Evolutionary conservation across 2,329 filamentous ascomycete species (phyloP).

Genomic region (Monosporascus sp.): DNA sequence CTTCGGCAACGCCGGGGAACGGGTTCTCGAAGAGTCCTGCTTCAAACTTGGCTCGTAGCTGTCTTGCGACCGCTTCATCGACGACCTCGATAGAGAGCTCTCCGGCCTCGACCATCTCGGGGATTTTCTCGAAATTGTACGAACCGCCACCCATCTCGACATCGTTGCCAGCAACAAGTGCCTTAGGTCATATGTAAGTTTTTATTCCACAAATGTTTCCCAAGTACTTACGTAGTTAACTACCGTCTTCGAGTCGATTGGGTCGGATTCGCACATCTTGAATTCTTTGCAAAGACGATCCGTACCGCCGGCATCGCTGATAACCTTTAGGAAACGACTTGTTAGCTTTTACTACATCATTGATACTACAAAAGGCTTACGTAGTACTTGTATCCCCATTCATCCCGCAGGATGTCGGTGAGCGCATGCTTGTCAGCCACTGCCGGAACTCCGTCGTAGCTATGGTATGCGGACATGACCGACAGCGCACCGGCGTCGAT

Average conservation of each 20-base stretch:
- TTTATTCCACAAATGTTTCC: neutral
- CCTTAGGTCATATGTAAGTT: slow-evolving; percentile 22
- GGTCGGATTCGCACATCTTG: slow-evolving; percentile 54
- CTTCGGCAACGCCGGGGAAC: slow-evolving; percentile 52
- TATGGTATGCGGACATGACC: slow-evolving; percentile 72
- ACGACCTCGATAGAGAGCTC: slow-evolving; percentile 54
- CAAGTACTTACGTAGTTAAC: slow-evolving; percentile 44
- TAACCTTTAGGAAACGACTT: slow-evolving; percentile 30
- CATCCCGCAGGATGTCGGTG: slow-evolving; percentile 62
- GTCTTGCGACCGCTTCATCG: slow-evolving; percentile 60
- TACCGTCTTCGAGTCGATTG: slow-evolving; percentile 61
- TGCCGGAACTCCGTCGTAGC: slow-evolving; percentile 66
- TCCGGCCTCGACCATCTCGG: slow-evolving; percentile 56
- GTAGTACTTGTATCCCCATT: slow-evolving; percentile 71
- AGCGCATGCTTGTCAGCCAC: slow-evolving; percentile 61
- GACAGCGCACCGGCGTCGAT: slow-evolving; percentile 62
- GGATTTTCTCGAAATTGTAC: slow-evolving; percentile 64
- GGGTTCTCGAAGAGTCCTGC: slow-evolving; percentile 68
- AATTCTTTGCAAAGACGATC: slow-evolving; percentile 62
- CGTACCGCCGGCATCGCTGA: slow-evolving; percentile 64
- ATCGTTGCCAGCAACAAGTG: slow-evolving; percentile 64
- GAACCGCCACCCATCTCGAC: slow-evolving; percentile 74
- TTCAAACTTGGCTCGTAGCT: slow-evolving; percentile 63
- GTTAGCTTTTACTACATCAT: slow-evolving; percentile 9
- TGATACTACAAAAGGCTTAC: slow-evolving; percentile 31